phyloP scores from a whole-genome alignment of 331 rosid genomes.

The Quercus tomentella region DNA sequence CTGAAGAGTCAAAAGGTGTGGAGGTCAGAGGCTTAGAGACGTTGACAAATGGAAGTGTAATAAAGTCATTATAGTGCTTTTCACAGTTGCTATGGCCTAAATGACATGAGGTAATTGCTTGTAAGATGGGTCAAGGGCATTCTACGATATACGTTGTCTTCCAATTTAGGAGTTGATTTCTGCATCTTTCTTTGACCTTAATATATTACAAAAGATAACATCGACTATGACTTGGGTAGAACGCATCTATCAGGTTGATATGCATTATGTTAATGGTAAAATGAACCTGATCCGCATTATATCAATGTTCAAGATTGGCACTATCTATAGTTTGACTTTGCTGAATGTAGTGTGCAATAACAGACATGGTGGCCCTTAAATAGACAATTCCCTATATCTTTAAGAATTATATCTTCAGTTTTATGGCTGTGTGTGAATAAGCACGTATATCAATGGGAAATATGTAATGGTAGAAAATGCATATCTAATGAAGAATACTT shows the following conservation, averaged over 20 bases:
- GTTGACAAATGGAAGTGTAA: background rate
- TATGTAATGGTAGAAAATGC: background rate
- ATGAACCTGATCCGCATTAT: background rate
- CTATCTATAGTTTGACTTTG: background rate
- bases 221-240: background rate
- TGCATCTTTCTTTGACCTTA: background rate
- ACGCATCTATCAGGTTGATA: background rate
- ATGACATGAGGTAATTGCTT: background rate
- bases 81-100: background rate
- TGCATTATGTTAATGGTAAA: background rate
- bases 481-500: background rate
- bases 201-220: background rate
- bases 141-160: background rate
- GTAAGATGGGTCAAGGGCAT: background rate
- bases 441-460: background rate
- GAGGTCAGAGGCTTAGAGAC: background rate
- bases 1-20: background rate
- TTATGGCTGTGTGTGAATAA: background rate
- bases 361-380: background rate
- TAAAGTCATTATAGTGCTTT: conserved; percentile 7
- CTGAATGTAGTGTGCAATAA: background rate
- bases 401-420: background rate
- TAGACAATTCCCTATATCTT: background rate
- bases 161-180: too few relatives aligned
- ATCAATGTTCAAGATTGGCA: background rate